These are phyloP conservation scores for Mortierella hygrophila DNA, from an alignment of 192 early-diverging fungal genomes.

Conservation along the genomic window DNA sequence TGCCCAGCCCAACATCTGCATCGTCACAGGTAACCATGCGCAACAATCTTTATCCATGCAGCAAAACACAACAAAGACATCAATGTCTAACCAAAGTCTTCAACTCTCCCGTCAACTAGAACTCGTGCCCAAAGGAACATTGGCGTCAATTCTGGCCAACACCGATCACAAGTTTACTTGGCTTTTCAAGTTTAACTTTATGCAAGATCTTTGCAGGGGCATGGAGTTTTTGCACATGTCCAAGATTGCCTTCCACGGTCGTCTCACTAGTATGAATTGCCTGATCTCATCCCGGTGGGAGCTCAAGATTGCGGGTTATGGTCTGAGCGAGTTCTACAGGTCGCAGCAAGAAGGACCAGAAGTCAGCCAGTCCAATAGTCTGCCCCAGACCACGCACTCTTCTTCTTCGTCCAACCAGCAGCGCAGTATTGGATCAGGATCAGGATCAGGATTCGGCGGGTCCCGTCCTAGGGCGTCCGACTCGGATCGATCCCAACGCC, in stretches of 20 bases:
- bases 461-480: slow-evolving; percentile 8
- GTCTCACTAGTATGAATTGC: slow-evolving; percentile 56
- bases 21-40: slow-evolving; percentile 58
- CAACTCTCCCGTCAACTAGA: slow-evolving; percentile 20
- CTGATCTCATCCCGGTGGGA: slow-evolving; percentile 60
- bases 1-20: slow-evolving; percentile 39
- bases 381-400: background rate
- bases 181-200: slow-evolving; percentile 62
- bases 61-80: background rate
- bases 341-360: slow-evolving; percentile 23
- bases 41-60: background rate
- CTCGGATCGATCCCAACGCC: background rate
- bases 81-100: background rate
- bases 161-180: slow-evolving; percentile 58
- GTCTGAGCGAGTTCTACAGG: slow-evolving; percentile 46
- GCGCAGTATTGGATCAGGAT: background rate
- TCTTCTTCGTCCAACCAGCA: background rate
- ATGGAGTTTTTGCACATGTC: slow-evolving; percentile 64
- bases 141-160: slow-evolving; percentile 55
- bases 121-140: slow-evolving; percentile 57
- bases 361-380: background rate
- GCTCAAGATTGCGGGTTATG: slow-evolving; percentile 60
- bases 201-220: slow-evolving; percentile 58
- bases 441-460: slow-evolving; percentile 3
- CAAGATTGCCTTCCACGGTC: slow-evolving; percentile 58